Conservation (phyloP, 345 rosid genomes). For the Eucalyptus decipiens region DNA sequence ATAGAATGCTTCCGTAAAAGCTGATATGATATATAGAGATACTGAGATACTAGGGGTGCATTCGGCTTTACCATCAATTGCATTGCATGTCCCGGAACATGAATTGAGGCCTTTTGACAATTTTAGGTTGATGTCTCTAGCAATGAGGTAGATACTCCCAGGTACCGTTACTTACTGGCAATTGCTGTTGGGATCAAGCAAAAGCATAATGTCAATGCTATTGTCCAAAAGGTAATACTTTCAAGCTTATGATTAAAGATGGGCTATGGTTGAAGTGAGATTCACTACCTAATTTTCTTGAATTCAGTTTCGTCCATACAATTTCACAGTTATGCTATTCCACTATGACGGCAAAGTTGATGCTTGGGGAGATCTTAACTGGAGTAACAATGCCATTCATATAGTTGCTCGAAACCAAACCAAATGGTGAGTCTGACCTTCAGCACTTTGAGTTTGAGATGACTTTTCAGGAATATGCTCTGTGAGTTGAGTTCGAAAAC, state of each 20-base stretch:
- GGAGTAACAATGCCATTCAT: slow-evolving; percentile 76
- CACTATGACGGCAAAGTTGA: slow-evolving; percentile 88
- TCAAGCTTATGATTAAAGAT: neutral
- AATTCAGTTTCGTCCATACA: slow-evolving; percentile 86
- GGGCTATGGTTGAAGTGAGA: neutral
- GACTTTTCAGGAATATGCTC: neutral
- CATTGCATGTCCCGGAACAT: neutral
- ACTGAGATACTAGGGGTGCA: neutral
- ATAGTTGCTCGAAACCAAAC: slow-evolving; percentile 93
- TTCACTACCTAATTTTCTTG: slow-evolving; percentile 23
- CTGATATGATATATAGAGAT: neutral
- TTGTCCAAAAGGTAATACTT: slow-evolving; percentile 68
- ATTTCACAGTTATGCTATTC: slow-evolving; percentile 81
- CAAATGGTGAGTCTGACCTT: slow-evolving; percentile 45
- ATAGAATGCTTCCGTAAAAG: neutral
- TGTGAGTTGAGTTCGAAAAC: neutral
- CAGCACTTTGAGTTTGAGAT: neutral
- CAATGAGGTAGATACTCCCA: slow-evolving; percentile 25
- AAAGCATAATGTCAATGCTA: slow-evolving; percentile 53
- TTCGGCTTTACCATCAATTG: neutral
- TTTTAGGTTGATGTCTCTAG: neutral
- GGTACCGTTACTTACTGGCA: slow-evolving; percentile 56
- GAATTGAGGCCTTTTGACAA: neutral
- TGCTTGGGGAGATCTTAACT: slow-evolving; percentile 75
- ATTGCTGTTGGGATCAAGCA: slow-evolving; percentile 90